A percentile compares a stretch with the other conserved stretches of the same genome.
Evolutionary conservation across 805 yeast genomes (phyloP).

Genomic region (Candida ulmi): DNA sequence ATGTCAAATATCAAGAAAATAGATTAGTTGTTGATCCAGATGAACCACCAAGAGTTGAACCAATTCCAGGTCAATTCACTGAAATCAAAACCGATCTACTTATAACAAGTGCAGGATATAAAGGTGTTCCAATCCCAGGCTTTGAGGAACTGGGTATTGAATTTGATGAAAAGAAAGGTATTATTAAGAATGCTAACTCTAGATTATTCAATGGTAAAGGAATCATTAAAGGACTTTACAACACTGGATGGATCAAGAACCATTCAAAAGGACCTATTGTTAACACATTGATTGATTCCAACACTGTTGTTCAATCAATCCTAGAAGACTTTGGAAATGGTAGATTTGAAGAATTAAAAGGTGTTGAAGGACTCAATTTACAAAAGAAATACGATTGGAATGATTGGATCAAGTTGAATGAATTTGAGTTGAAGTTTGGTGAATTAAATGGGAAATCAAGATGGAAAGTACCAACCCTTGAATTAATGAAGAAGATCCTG

Average conservation of each 20-base stretch:
- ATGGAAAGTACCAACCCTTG: slow-evolving; percentile 44
- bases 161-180: slow-evolving; percentile 40
- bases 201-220: slow-evolving; percentile 28
- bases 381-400: slow-evolving; percentile 43
- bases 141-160: slow-evolving; percentile 38
- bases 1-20: slow-evolving; percentile 47
- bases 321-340: slow-evolving; percentile 45
- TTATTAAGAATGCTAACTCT: slow-evolving; percentile 42
- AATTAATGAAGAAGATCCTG: slow-evolving; percentile 42
- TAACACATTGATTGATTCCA: slow-evolving; percentile 80
- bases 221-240: slow-evolving; percentile 50
- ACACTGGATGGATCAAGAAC: slow-evolving; percentile 86
- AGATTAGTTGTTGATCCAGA: slow-evolving; percentile 32
- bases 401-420: slow-evolving; percentile 59
- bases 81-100: slow-evolving; percentile 53
- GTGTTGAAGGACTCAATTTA: slow-evolving; percentile 23
- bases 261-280: slow-evolving; percentile 92
- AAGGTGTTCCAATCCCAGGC: slow-evolving; percentile 59
- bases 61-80: slow-evolving; percentile 19
- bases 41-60: slow-evolving; percentile 19
- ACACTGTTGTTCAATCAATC: slow-evolving; percentile 63
- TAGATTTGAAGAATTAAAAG: slow-evolving; percentile 23
- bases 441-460: slow-evolving; percentile 43
- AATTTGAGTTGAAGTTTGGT: slow-evolving; percentile 48
- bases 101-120: slow-evolving; percentile 80